These are phyloP conservation scores for Boletus barrowsii DNA, from an alignment of 768 basidiomycete species.

Conservation along the genomic window DNA sequence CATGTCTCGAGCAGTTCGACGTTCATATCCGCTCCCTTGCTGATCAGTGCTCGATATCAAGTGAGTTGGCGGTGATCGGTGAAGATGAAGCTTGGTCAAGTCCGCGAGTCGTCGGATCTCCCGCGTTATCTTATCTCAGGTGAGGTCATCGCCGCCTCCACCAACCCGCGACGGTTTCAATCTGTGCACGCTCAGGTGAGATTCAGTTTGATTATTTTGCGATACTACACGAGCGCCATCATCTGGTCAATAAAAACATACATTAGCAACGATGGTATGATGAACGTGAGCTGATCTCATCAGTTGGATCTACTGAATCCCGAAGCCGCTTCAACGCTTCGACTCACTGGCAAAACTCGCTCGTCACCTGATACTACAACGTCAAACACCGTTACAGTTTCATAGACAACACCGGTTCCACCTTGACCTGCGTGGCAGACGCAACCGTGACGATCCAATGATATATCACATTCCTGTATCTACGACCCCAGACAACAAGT, in stretches of 20 bases:
- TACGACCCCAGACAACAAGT: slow-evolving; percentile 9
- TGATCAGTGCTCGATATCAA: background rate
- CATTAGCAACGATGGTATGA: too few relatives aligned
- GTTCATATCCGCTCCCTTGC: slow-evolving; percentile 9
- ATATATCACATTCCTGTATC: slow-evolving; percentile 43
- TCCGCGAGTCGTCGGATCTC: too few relatives aligned
- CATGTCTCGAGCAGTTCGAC: slow-evolving; percentile 46
- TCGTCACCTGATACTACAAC: too few relatives aligned
- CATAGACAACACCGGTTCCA: slow-evolving; percentile 21
- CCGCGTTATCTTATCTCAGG: background rate
- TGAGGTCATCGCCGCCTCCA: background rate
- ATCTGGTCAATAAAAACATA: too few relatives aligned
- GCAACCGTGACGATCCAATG: slow-evolving; percentile 35
- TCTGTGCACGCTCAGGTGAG: background rate
- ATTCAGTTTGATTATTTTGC: background rate
- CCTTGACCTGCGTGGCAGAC: slow-evolving; percentile 40
- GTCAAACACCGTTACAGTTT: slow-evolving; percentile 13
- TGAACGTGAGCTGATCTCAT: too few relatives aligned
- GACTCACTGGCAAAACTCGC: too few relatives aligned
- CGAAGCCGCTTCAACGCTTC: too few relatives aligned
- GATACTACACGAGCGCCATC: too few relatives aligned
- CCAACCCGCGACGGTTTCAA: background rate
- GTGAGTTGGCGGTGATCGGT: background rate
- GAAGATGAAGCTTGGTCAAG: too few relatives aligned
- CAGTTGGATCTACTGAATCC: too few relatives aligned